Evolutionary conservation across 805 yeast genomes (phyloP).

Genomic region (Metschnikowia dekortorum): DNA sequence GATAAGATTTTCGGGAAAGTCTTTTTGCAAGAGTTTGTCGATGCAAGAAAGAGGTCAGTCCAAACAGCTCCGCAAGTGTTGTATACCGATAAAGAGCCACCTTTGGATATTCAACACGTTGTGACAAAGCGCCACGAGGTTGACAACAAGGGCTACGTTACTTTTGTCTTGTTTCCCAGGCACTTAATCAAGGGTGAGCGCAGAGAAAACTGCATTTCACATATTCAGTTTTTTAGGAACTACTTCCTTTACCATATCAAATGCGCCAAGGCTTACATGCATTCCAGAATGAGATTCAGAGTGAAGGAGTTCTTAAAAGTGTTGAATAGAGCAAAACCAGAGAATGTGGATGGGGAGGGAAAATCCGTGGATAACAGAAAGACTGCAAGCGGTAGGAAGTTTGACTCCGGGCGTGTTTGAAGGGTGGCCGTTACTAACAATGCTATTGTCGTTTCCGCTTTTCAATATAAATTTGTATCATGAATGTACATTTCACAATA

Average conservation of each 20-base stretch:
- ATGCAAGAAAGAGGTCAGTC: conserved; percentile 90
- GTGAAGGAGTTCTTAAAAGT: conserved; percentile 93
- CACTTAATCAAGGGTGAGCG: conserved; percentile 61
- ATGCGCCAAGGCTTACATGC: conserved; percentile 97
- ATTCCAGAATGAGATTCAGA: conserved; percentile 95
- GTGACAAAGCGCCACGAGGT: conserved; percentile 42
- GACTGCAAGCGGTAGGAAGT: conserved; percentile 71
- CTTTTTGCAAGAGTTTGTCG: conserved; percentile 89
- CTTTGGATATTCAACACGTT: conserved; percentile 57
- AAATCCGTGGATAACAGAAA: conserved; percentile 46
- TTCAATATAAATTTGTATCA: background rate
- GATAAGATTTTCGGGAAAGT: conserved; percentile 89
- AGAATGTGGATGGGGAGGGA: conserved; percentile 69
- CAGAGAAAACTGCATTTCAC: conserved; percentile 84
- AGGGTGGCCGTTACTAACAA: background rate
- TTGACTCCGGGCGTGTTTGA: conserved; percentile 32
- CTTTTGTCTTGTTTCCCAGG: conserved; percentile 77
- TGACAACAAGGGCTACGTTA: conserved; percentile 49
- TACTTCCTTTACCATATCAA: conserved; percentile 98
- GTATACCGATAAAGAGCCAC: conserved; percentile 87
- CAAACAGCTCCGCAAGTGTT: conserved; percentile 98
- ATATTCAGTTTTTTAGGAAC: conserved; percentile 87
- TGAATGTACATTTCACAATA: background rate
- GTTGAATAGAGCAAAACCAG: conserved; percentile 94
- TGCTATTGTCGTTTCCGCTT: background rate